A percentile compares a stretch with the other conserved stretches of the same genome.
Evolutionary conservation across 768 basidiomycete genomes (phyloP).

Genomic region (Leccinellum luteum): DNA sequence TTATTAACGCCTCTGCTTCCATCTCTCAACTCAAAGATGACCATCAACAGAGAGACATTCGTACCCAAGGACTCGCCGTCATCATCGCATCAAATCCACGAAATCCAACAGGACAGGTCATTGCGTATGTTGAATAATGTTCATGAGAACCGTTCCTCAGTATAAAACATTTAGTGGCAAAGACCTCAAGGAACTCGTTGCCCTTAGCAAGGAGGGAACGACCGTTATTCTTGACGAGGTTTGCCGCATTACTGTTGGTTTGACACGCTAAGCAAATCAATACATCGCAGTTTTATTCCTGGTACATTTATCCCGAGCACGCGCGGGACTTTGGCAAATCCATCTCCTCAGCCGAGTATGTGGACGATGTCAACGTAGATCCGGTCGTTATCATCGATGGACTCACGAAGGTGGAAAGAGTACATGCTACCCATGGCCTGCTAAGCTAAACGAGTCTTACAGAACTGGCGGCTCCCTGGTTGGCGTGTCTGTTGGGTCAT

Average conservation of each 20-base stretch:
- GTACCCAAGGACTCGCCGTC: constrained; percentile 78
- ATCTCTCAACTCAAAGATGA: neutral
- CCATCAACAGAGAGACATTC: constrained; percentile 64
- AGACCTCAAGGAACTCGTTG: constrained; percentile 78
- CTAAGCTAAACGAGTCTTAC: constrained; percentile 14
- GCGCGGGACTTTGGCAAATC: constrained; percentile 62
- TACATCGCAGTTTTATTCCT: constrained; percentile 48
- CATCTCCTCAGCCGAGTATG: constrained; percentile 76
- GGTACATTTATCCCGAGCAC: constrained; percentile 89
- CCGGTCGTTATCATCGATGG: constrained; percentile 86
- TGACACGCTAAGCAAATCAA: neutral
- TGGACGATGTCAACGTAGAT: constrained; percentile 87
- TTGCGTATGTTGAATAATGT: constrained; percentile 43
- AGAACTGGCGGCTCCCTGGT: constrained; percentile 95
- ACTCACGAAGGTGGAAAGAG: constrained; percentile 69
- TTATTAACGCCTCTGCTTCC: neutral
- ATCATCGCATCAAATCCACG: constrained; percentile 92
- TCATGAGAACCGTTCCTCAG: constrained; percentile 7
- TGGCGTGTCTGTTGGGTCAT: constrained; percentile 93
- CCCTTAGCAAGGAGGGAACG: constrained; percentile 69
- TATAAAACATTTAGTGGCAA: constrained; percentile 51
- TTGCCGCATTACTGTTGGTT: constrained; percentile 3
- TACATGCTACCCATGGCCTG: constrained; percentile 34
- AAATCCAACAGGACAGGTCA: constrained; percentile 93
- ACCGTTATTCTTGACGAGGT: constrained; percentile 87